Percentiles rank a stretch among this genome's conserved stretches.
phyloP scores from a whole-genome alignment of 345 rosid species.

The Camelina hispida region DNA sequence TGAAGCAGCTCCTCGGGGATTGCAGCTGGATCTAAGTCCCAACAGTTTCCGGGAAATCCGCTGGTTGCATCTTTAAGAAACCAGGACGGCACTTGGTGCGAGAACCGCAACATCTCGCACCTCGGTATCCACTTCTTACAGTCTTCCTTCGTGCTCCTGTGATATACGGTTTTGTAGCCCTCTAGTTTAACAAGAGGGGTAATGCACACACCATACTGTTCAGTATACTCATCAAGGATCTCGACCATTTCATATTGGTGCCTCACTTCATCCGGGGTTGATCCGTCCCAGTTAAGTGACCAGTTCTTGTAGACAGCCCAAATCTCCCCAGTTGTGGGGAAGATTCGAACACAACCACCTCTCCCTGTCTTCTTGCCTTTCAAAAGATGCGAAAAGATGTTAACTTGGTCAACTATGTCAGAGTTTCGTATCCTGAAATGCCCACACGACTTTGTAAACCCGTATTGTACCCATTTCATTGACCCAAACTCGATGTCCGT shows the following conservation, averaged over 20 bases:
- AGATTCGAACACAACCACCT: slow-evolving; percentile 97
- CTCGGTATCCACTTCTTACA: slow-evolving; percentile 88
- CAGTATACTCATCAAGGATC: slow-evolving; percentile 88
- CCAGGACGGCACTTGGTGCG: slow-evolving; percentile 95
- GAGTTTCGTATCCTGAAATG: slow-evolving; percentile 87
- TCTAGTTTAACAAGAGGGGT: slow-evolving; percentile 72
- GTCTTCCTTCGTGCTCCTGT: slow-evolving; percentile 55
- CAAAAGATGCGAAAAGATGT: slow-evolving; percentile 90
- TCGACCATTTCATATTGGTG: slow-evolving; percentile 98
- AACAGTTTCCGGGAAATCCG: slow-evolving; percentile 73
- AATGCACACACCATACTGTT: slow-evolving; percentile 87
- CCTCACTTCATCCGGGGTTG: slow-evolving; percentile 81
- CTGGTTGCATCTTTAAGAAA: slow-evolving; percentile 66
- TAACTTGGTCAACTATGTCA: slow-evolving; percentile 86
- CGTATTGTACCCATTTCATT: slow-evolving; percentile 82
- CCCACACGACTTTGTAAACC: slow-evolving; percentile 96
- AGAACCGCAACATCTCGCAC: slow-evolving; percentile 88
- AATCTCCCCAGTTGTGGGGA: slow-evolving; percentile 84
- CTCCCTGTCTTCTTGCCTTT: slow-evolving; percentile 88
- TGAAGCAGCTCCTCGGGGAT: slow-evolving; percentile 95
- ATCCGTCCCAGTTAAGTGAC: slow-evolving; percentile 82
- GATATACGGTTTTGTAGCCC: slow-evolving; percentile 93
- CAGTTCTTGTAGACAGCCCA: slow-evolving; percentile 97
- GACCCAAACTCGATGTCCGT: slow-evolving; percentile 85
- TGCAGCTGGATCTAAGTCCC: slow-evolving; percentile 99